These are phyloP conservation scores for Coemansia sp. DNA, from an alignment of 192 early-diverging fungal genomes.

Conservation along the genomic window DNA sequence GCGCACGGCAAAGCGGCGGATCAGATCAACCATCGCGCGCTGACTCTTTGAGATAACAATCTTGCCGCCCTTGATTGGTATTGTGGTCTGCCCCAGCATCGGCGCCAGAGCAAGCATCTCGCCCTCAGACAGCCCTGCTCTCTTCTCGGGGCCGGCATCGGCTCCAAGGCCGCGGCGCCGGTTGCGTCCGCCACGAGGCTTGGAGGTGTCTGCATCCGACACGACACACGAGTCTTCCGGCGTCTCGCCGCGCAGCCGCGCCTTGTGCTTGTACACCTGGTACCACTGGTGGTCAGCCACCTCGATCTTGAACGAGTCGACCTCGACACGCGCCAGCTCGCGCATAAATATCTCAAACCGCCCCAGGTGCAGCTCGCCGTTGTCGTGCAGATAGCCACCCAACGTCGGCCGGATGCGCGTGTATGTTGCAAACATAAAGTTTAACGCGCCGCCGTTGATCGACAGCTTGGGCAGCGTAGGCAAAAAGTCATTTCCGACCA, in stretches of 20 bases:
- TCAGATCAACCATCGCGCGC: constrained; percentile 30
- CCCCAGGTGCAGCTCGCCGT: constrained; percentile 63
- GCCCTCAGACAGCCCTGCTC: constrained; percentile 5
- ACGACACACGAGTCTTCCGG: constrained; percentile 23
- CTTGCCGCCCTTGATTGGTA: constrained; percentile 33
- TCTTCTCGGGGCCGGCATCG: constrained; percentile 4
- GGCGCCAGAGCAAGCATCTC: constrained; percentile 24
- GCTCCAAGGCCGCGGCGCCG: constrained; percentile 1
- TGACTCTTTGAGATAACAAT: constrained; percentile 45
- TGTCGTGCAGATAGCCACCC: constrained; percentile 87
- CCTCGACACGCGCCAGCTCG: constrained; percentile 50
- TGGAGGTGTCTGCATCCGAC: constrained; percentile 1
- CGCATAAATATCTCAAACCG: constrained; percentile 64
- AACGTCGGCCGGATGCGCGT: constrained; percentile 62
- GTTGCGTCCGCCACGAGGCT: neutral
- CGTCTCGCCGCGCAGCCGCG: constrained; percentile 33
- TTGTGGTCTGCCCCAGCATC: constrained; percentile 35
- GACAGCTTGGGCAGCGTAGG: constrained; percentile 92
- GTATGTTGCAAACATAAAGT: constrained; percentile 67
- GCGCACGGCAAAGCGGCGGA: constrained; percentile 42
- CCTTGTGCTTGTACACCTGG: constrained; percentile 52
- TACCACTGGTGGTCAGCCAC: constrained; percentile 52
- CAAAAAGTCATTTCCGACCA: constrained; percentile 98
- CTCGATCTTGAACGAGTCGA: constrained; percentile 49
- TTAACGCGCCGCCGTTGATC: constrained; percentile 87